Percentiles rank a stretch among this genome's conserved stretches.
Evolutionary conservation across 192 early-diverging fungal genomes (phyloP).

Genomic region (Coemansia sp.): DNA sequence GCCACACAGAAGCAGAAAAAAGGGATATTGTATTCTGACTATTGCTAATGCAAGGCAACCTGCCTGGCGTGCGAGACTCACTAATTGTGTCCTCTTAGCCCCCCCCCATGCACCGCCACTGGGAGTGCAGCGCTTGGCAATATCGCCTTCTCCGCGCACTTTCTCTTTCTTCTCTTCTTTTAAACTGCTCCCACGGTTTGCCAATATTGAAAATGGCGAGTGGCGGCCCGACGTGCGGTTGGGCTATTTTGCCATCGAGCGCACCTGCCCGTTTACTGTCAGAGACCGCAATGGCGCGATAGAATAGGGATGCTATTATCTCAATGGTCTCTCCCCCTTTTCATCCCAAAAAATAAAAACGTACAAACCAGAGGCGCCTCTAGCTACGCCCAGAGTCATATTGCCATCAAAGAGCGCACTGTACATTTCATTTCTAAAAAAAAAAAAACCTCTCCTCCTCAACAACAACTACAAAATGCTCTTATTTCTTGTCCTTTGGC

Average conservation of each 20-base stretch:
- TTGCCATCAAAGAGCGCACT: too few species aligned
- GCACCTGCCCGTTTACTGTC: background rate
- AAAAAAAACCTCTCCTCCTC: too few species aligned
- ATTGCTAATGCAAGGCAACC: background rate
- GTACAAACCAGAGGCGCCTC: too few species aligned
- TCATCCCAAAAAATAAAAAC: too few species aligned
- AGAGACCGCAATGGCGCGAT: too few species aligned
- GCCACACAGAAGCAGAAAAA: too few species aligned
- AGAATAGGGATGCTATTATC: too few species aligned
- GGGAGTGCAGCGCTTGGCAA: background rate
- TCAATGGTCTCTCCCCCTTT: too few species aligned
- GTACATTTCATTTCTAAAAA: background rate
- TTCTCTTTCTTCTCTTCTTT: too few species aligned
- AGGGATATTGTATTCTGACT: too few species aligned
- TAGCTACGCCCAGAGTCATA: too few species aligned
- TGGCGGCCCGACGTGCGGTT: background rate
- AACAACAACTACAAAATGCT: background rate
- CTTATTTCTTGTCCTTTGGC: conserved; percentile 9
- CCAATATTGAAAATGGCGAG: too few species aligned
- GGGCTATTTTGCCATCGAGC: background rate
- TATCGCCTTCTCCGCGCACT: conserved; percentile 1
- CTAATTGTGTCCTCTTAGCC: background rate
- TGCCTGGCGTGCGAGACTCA: background rate
- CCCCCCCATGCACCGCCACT: background rate
- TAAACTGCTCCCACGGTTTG: background rate